Evolutionary conservation across 2,329 filamentous ascomycete genomes (phyloP), one percentile per base, ranked within the genome.

Genomic region (Sporothrix brunneoviolacea): DNA sequence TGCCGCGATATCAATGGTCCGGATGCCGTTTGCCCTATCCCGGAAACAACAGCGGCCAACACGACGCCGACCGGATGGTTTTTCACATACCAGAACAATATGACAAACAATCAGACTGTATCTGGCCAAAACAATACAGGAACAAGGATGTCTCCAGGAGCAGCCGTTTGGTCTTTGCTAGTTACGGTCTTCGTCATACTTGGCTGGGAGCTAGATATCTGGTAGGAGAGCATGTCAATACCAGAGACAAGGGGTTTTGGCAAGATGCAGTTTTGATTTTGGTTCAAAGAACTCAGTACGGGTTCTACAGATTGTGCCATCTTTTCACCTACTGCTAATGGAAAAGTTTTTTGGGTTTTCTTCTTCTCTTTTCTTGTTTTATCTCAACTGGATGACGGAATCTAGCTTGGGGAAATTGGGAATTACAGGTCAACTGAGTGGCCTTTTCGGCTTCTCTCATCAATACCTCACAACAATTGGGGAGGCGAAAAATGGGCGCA

Each of bases 1-100:
- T 81, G 77, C 57, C 58, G 41, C 12, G 65, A 74, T 48, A 60
- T 65, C 2, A 45, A 48, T 3, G 68, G 63, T 1, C 49, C 60
- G 4, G 63, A 63, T 4, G 68, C 73, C 0, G 63, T 77, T 2
- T 82, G 79, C 56, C 51, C 61, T 10, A 75, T 82, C 16, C 77
- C 78, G 1, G 72, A 76, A 16, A 61, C 69, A 32, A 66, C 62
- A 8, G 60, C 64, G 7, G 62, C 65, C 1, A 64, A 66, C 50
- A 48, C 50, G 28, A 63, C 63, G 3, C 61, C 65, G 3, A 60
- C 57, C 19, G 67, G 59, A 4, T 74, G 67, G 56, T 81, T 82
- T 61, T 81, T 82, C 57, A 71, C 63, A 36, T 59, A 70, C 36
- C 62, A 70, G 27, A 54, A 63, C 4, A 74, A 75, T 48, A 70